Evolutionary conservation across 1,139 yeast species (phyloP).

Genomic region (Zygosaccharomyces sapae): DNA sequence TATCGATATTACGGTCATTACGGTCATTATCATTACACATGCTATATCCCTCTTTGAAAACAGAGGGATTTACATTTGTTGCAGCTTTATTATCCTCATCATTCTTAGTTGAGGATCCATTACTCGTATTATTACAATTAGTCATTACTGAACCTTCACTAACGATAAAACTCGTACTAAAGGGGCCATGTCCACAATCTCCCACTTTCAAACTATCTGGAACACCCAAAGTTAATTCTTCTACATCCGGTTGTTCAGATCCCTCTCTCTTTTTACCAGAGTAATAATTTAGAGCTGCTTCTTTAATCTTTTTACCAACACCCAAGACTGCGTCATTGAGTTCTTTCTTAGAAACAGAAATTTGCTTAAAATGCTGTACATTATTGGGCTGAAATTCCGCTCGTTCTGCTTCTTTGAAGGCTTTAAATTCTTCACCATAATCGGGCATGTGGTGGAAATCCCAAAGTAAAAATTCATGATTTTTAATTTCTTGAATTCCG

Average conservation of each 20-base stretch:
- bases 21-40: constrained; percentile 46
- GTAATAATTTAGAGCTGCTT: constrained; percentile 46
- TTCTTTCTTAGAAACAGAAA: constrained; percentile 62
- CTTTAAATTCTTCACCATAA: constrained; percentile 15
- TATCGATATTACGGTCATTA: constrained; percentile 41
- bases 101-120: constrained; percentile 6
- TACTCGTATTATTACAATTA: constrained; percentile 9
- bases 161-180: constrained; percentile 14
- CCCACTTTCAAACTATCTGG: background rate
- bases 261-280: constrained; percentile 2
- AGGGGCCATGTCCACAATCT: background rate
- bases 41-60: constrained; percentile 5
- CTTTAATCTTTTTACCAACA: constrained; percentile 61
- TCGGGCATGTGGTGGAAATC: constrained; percentile 30
- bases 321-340: constrained; percentile 77
- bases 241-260: background rate
- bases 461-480: constrained; percentile 59
- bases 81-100: constrained; percentile 11
- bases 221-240: background rate
- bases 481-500: constrained; percentile 67
- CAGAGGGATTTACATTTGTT: constrained; percentile 1
- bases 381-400: constrained; percentile 28
- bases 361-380: constrained; percentile 37
- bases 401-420: constrained; percentile 22
- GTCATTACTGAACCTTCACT: constrained; percentile 24